Percentiles rank a stretch among this genome's conserved stretches.
phyloP scores from a whole-genome alignment of 1,139 yeast genomes.

The Casaregolazyma suthepensis region DNA sequence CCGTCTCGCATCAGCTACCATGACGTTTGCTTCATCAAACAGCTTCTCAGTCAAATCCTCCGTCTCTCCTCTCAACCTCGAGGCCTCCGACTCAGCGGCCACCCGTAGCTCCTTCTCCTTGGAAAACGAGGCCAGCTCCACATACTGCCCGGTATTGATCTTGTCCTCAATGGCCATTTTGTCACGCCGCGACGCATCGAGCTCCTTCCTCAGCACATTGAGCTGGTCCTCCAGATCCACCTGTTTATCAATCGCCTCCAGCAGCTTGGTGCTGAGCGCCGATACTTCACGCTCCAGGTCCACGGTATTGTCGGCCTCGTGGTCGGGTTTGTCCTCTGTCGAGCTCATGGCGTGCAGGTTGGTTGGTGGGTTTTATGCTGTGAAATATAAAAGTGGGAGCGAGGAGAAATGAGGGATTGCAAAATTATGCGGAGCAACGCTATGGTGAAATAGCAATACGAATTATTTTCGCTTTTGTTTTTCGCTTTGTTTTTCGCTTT shows the following conservation, averaged over 20 bases:
- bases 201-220: conserved; percentile 24
- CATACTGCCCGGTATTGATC: conserved; percentile 20
- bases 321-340: neutral
- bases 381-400: neutral
- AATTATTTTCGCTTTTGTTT: too few species aligned
- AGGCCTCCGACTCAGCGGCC: conserved; percentile 48
- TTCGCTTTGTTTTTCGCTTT: too few species aligned
- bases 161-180: conserved; percentile 24
- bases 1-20: conserved; percentile 61
- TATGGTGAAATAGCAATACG: neutral
- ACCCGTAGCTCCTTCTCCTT: conserved; percentile 24
- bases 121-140: conserved; percentile 22
- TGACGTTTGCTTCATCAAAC: conserved; percentile 64
- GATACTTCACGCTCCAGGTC: conserved; percentile 22
- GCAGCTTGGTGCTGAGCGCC: conserved; percentile 31
- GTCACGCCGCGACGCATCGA: conserved; percentile 25
- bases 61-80: conserved; percentile 53
- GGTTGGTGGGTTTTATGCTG: neutral
- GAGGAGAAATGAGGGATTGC: neutral
- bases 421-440: neutral
- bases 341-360: neutral
- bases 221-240: conserved; percentile 34
- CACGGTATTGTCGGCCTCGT: neutral
- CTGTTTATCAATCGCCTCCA: conserved; percentile 33
- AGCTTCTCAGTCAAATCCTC: conserved; percentile 64